Evolutionary conservation across 306 rosid genomes (phyloP).

Genomic region (Lathyrus sativus): DNA sequence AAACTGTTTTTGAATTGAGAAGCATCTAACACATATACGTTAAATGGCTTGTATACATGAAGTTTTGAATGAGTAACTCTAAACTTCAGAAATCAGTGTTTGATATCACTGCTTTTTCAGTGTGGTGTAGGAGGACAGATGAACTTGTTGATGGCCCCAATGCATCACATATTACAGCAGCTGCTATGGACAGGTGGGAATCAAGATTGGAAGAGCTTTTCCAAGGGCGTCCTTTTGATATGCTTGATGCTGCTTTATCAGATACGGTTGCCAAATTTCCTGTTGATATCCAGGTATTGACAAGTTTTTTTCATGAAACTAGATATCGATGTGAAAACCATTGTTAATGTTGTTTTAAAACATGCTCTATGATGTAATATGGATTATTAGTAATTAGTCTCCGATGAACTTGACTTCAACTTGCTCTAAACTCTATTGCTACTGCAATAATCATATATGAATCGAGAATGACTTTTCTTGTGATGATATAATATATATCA

Average conservation of each 20-base stretch:
- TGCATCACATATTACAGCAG: slow-evolving; percentile 62
- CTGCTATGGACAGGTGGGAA: slow-evolving; percentile 64
- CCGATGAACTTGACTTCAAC: too few relatives aligned
- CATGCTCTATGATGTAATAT: not conserved
- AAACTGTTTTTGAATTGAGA: too few relatives aligned
- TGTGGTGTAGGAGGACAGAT: slow-evolving; percentile 69
- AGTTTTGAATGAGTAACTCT: not conserved
- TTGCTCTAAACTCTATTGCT: too few relatives aligned
- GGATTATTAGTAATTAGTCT: not conserved
- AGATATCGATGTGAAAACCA: not conserved
- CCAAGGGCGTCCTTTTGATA: slow-evolving; percentile 62
- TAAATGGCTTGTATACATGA: not conserved
- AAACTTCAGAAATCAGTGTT: not conserved
- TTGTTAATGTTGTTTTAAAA: not conserved
- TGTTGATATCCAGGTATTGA: slow-evolving; percentile 59
- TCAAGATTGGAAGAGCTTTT: slow-evolving; percentile 61
- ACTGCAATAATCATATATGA: too few relatives aligned
- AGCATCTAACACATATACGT: too few relatives aligned
- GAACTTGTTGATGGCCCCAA: slow-evolving; percentile 71
- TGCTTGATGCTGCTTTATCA: slow-evolving; percentile 62
- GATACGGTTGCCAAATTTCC: slow-evolving; percentile 58
- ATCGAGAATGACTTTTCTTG: not conserved
- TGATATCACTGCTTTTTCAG: slow-evolving; percentile 44
- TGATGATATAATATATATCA: not conserved
- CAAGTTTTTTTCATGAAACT: not conserved